Evolutionary conservation across 805 yeast genomes (phyloP).

Genomic region (Groenewaldozyma salmanticensis): DNA sequence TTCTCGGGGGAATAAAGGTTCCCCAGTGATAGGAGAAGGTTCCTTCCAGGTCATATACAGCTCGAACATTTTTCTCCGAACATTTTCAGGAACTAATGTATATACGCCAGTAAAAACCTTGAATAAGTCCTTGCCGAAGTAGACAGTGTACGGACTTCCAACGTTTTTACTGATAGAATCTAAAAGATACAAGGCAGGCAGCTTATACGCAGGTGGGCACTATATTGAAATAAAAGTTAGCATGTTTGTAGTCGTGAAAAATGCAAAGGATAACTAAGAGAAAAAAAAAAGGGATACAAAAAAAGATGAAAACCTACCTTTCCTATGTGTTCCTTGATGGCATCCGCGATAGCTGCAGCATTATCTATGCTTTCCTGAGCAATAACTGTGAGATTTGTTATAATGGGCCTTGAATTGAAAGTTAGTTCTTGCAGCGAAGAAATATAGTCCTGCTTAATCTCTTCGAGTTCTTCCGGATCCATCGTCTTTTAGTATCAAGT

Average conservation of each 20-base stretch:
- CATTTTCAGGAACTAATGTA: constrained; percentile 65
- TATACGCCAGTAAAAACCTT: constrained; percentile 67
- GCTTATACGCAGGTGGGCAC: constrained; percentile 75
- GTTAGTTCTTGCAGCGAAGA: constrained; percentile 64
- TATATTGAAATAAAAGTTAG: constrained; percentile 12
- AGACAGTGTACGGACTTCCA: constrained; percentile 79
- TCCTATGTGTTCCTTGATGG: constrained; percentile 63
- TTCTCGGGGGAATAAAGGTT: constrained; percentile 62
- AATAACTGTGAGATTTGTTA: constrained; percentile 68
- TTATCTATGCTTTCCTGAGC: constrained; percentile 77
- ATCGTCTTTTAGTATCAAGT: too few species aligned
- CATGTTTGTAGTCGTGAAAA: background rate
- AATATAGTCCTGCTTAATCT: constrained; percentile 53
- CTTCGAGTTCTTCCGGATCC: constrained; percentile 22
- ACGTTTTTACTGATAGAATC: constrained; percentile 89
- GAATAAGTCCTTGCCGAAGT: constrained; percentile 62
- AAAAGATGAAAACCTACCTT: constrained; percentile 33
- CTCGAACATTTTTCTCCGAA: constrained; percentile 62
- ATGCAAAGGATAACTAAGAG: background rate
- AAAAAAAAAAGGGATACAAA: background rate
- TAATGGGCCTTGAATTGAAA: constrained; percentile 83
- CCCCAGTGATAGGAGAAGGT: constrained; percentile 42
- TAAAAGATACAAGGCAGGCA: constrained; percentile 72
- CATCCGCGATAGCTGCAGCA: constrained; percentile 69
- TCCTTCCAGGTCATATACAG: constrained; percentile 84